These are phyloP conservation scores for Ceratobasidium sp. DNA, from an alignment of 1,284 basidiomycete species.

Conservation along the genomic window DNA sequence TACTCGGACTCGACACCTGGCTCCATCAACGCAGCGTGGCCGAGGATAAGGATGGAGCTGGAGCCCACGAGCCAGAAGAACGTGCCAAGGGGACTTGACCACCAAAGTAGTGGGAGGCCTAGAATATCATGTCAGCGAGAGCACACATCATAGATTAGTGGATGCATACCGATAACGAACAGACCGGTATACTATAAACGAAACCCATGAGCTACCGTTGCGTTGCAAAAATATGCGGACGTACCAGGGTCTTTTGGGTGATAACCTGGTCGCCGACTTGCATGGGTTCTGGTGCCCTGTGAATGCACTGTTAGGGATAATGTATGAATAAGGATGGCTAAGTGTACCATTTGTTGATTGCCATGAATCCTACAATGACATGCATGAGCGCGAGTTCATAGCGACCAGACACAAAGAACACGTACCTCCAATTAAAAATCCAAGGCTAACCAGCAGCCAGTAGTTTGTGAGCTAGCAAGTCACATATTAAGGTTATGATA, in stretches of 20 bases:
- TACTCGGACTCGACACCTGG: conserved; percentile 94
- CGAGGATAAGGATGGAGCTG: conserved; percentile 80
- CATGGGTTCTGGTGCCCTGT: conserved; percentile 78
- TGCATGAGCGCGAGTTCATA: not conserved
- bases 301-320: not conserved
- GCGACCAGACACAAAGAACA: not conserved
- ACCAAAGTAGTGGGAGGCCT: conserved; percentile 74
- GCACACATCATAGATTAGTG: not conserved
- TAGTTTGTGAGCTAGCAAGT: conserved; percentile 77
- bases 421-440: conserved; percentile 88
- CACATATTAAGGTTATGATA: not conserved
- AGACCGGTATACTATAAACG: conserved; percentile 74
- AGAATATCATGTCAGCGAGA: conserved; percentile 38
- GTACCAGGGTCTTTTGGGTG: conserved; percentile 77
- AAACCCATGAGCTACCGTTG: conserved; percentile 61
- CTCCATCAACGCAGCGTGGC: conserved; percentile 86
- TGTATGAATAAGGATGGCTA: conserved; percentile 26
- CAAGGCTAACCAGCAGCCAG: conserved; percentile 84
- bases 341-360: conserved; percentile 89
- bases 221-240: conserved; percentile 62
- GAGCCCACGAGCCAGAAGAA: conserved; percentile 86
- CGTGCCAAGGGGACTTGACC: conserved; percentile 75
- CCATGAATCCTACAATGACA: conserved; percentile 67
- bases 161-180: conserved; percentile 74
- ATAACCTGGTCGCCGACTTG: conserved; percentile 83